These are phyloP conservation scores for Cupressus sempervirens DNA, from an alignment of 75 land plant species.

Conservation along the genomic window DNA sequence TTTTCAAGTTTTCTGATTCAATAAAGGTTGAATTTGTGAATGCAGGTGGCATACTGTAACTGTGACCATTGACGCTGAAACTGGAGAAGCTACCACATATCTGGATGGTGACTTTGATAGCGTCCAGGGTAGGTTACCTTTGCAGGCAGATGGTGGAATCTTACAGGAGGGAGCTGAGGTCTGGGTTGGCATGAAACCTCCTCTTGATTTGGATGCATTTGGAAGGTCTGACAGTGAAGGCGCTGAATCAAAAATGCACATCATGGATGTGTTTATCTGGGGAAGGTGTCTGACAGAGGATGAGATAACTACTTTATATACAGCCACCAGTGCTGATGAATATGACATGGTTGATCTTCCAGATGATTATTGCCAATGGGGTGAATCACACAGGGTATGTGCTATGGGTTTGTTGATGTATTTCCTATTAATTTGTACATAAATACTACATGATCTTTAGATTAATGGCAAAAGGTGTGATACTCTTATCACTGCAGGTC, in stretches of 20 bases:
- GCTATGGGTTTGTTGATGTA: neutral
- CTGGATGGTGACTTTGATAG: conserved; percentile 89
- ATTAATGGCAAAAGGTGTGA: neutral
- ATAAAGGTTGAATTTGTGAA: neutral
- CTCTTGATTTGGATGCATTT: conserved; percentile 95
- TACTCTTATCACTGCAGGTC: neutral
- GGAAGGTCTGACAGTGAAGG: conserved; percentile 99
- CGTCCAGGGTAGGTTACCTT: conserved; percentile 64
- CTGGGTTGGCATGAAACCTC: conserved; percentile 90
- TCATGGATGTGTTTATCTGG: conserved; percentile 99
- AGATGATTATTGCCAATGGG: conserved; percentile 86
- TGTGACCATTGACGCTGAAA: conserved; percentile 86
- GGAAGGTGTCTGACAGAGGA: conserved; percentile 93
- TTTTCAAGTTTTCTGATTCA: neutral
- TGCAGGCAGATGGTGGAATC: conserved; percentile 52
- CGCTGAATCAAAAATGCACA: conserved; percentile 88
- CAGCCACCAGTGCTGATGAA: conserved; percentile 50
- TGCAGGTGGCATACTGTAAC: conserved; percentile 97
- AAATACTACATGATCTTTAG: neutral
- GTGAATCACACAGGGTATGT: conserved; percentile 89
- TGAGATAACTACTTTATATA: conserved; percentile 71
- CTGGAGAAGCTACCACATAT: conserved; percentile 87
- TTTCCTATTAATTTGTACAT: neutral
- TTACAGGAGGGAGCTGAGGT: conserved; percentile 90
- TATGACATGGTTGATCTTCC: conserved; percentile 47